Conservation (phyloP, 2,329 filamentous ascomycete species). For the Lachnellula suecica region DNA sequence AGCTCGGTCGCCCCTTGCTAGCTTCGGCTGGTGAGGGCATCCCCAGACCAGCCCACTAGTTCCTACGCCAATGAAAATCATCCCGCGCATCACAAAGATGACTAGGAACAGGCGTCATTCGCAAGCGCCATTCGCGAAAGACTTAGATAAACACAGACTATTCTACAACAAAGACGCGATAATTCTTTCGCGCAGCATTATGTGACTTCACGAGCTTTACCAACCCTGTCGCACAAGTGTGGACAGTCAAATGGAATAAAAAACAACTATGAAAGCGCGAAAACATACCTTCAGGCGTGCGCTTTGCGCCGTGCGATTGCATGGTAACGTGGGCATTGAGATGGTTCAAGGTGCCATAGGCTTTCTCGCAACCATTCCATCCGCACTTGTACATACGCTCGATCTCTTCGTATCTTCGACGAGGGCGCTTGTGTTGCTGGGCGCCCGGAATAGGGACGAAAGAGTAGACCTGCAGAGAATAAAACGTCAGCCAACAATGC, state of each 20-base stretch:
- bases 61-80: conserved; percentile 42
- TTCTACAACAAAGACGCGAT: background rate
- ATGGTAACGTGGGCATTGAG: conserved; percentile 98
- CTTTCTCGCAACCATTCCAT: conserved; percentile 98
- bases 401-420: conserved; percentile 94
- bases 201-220: background rate
- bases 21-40: conserved; percentile 37
- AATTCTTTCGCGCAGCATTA: background rate
- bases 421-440: conserved; percentile 93
- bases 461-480: conserved; percentile 96
- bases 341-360: conserved; percentile 96
- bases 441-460: conserved; percentile 97
- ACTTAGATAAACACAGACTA: background rate
- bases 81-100: conserved; percentile 15
- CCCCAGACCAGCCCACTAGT: conserved; percentile 49
- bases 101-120: conserved; percentile 8
- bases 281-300: conserved; percentile 90
- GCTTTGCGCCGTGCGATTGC: conserved; percentile 93
- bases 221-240: background rate
- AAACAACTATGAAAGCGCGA: background rate
- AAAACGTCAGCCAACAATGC: too few relatives aligned
- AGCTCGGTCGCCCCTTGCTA: conserved; percentile 40
- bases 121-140: background rate
- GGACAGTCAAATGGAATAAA: background rate
- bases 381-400: conserved; percentile 99